These are phyloP conservation scores for Glaciozyma antarctica DNA, from an alignment of 768 basidiomycete species.

Conservation along the genomic window DNA sequence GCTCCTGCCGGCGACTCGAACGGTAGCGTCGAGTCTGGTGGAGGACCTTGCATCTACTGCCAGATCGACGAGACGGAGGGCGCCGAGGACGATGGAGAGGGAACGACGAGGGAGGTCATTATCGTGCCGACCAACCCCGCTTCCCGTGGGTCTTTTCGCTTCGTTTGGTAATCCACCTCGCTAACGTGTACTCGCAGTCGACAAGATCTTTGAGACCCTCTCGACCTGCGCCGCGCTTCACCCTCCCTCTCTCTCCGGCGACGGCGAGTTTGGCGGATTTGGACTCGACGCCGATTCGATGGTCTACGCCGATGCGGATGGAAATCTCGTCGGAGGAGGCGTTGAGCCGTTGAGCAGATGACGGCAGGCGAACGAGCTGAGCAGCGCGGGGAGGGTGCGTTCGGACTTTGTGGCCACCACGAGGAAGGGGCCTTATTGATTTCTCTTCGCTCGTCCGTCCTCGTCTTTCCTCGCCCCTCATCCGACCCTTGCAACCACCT, in stretches of 20 bases:
- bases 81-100: slow-evolving; percentile 38
- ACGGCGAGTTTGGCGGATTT: slow-evolving; percentile 13
- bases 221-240: slow-evolving; percentile 77
- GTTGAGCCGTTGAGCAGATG: slow-evolving; percentile 3
- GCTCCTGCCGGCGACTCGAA: slow-evolving; percentile 9
- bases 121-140: slow-evolving; percentile 56
- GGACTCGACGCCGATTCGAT: slow-evolving; percentile 30
- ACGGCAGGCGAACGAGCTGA: not conserved
- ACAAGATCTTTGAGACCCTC: slow-evolving; percentile 74
- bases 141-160: slow-evolving; percentile 49
- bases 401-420: not conserved
- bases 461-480: not conserved
- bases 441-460: not conserved
- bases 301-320: slow-evolving; percentile 23
- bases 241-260: slow-evolving; percentile 41
- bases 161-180: not conserved
- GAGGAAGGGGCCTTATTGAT: slow-evolving; percentile 4
- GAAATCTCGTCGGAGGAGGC: slow-evolving; percentile 20
- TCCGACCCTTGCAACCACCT: not conserved
- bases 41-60: slow-evolving; percentile 72
- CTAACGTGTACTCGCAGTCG: slow-evolving; percentile 48
- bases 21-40: not conserved
- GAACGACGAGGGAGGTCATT: slow-evolving; percentile 63
- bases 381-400: slow-evolving; percentile 3
- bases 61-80: slow-evolving; percentile 69